Base-by-base conservation (phyloP, 208 protist genomes). In the Leishmania major region DNA sequence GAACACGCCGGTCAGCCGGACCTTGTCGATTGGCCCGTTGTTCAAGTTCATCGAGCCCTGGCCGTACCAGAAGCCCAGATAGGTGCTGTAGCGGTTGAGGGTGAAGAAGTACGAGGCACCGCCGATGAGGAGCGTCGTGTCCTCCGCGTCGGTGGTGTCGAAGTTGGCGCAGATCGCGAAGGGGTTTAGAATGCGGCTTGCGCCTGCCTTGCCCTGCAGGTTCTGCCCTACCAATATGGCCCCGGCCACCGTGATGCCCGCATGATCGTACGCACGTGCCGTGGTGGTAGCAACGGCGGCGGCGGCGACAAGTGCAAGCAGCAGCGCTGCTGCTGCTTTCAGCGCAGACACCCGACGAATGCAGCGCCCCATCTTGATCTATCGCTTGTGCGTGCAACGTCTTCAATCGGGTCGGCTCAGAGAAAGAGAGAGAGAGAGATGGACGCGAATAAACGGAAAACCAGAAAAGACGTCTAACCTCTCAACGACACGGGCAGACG, bases 231-330 rank as follows among this genome's bases (percentile, higher is more conserved):
- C 55, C 28, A 37, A 22, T 1, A 43, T 0, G 0, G 47, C 6
- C n/a, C 90, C 92, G 17, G 91, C 86, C 31, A 96, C 87, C 35
- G 85, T 91, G 67, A 45, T 28, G 10, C 75, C 57, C 35, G n/a
- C 75, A 53, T 66, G 59, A 47, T 66, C 53, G 75, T 69, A 79
- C 51, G 75, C 74, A 31, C 51, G 49, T 47, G 60, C 53, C 49
- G 19, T 69, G 49, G 51, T 53, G 70, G 73, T 4, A 11, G 67
- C 15, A 28, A 75, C 64, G 37, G 40, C 22, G 35, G 31, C 60
- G 47, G 64, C 45, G 59, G 62, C 19, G 47, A 37, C 37, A 55
- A 35, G 5, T 57, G 66, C 55, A 11, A 70, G 28, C 75, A 81
- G 49, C 51, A 66, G 75, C 40, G 10, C 37, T 28, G 28, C 75